phyloP scores from a whole-genome alignment of 2,329 filamentous ascomycete genomes.

The Cytospora piceae region DNA sequence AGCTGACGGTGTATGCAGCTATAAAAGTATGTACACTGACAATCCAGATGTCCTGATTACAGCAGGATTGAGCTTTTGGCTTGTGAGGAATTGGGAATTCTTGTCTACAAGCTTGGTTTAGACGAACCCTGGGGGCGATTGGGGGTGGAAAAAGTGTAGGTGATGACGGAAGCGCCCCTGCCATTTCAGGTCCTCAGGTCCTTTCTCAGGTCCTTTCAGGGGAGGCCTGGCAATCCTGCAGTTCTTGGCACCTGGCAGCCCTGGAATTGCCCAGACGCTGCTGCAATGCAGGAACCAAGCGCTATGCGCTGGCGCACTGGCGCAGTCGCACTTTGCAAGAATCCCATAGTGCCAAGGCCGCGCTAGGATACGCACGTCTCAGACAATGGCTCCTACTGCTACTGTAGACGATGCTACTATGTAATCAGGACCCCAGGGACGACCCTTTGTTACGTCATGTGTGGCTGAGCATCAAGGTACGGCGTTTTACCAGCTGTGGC shows the following conservation, averaged over 20 bases:
- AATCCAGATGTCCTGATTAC: neutral
- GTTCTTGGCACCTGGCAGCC: too few species aligned
- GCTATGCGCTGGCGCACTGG: neutral
- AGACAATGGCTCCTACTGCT: slow-evolving; percentile 3
- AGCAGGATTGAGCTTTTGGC: neutral
- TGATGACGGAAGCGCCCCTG: neutral
- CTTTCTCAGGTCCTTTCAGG: too few species aligned
- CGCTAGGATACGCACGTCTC: neutral
- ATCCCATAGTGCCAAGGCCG: slow-evolving; percentile 5
- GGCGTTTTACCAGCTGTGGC: slow-evolving; percentile 1
- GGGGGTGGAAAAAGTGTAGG: neutral
- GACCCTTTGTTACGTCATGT: neutral
- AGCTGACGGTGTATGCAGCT: neutral
- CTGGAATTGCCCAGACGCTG: neutral
- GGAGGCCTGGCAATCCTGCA: neutral
- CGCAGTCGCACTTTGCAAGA: slow-evolving; percentile 3
- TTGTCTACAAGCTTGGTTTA: neutral
- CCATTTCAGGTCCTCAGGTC: too few species aligned
- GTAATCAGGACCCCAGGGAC: neutral
- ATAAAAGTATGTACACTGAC: too few species aligned
- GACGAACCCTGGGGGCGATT: neutral
- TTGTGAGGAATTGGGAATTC: neutral
- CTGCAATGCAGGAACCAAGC: neutral
- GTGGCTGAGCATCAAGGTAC: neutral
- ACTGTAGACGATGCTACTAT: neutral